Evolutionary conservation across 495 filamentous ascomycete species (phyloP), one percentile per base, ranked within the genome.

Genomic region (Podospora bellae-mahoneyi): DNA sequence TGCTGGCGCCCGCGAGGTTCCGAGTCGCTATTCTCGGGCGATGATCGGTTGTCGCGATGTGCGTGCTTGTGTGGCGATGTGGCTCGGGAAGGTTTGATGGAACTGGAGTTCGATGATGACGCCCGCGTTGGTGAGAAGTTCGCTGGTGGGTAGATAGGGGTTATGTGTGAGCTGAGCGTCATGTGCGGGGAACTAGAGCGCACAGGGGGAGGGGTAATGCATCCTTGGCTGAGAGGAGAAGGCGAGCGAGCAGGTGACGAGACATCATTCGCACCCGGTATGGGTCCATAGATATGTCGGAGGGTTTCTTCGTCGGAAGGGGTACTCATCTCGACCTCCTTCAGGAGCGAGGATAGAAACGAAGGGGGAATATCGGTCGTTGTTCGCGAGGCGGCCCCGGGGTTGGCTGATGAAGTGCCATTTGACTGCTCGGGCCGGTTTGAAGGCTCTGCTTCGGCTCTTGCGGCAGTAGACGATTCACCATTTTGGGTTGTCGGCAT

Each of bases 311-410:
- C 86, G 59, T 87, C 83, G 0, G 81, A 81, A 5, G 74, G 72
- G 1, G 88, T 78, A 62, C 90, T 88, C 71, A 87, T 87, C 77
- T 96, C 92, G 0, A 97, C 93, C 73, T 97, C 93, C 71, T 90
- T 91, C 61, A 97, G 80, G 16, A 97, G 82, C 0, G 92, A 93
- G 54, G 91, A 89, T 4, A 97, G 79, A 77, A 97, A 97, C 10
- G 83, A 85, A 0, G 82, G 85, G 9, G 77, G 87, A 82, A 66
- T 87, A 60, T 73, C 74, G 64, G 71, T 66, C n/a, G 68, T 3
- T 4, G 2, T 34, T 69, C 62, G 62, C 62, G 77, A 61, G 66
- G 66, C 88, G 80, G 61, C 62, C 6, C 32, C 10, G 6, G 32
- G 16, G 34, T 19, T 44, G 10, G 61, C 32, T 10, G 30, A 53